These are phyloP conservation scores for Tubosaeta sp. DNA, from an alignment of 768 basidiomycete species.

Conservation along the genomic window DNA sequence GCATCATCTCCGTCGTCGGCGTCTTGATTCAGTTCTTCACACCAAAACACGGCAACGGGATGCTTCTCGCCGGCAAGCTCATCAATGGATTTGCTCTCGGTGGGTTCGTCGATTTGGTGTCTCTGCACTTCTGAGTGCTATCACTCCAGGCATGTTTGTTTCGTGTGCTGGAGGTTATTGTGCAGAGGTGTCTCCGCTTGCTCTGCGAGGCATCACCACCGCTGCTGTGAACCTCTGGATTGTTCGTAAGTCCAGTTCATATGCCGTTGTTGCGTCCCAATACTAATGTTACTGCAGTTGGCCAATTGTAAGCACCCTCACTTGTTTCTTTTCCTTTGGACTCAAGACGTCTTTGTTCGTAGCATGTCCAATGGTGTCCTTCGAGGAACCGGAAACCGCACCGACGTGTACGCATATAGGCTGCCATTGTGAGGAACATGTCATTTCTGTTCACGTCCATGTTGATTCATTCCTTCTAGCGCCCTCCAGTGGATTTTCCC, in stretches of 20 bases:
- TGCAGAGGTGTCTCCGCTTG: constrained; percentile 28
- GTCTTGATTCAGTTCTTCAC: constrained; percentile 24
- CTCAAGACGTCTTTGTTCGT: not conserved
- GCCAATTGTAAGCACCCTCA: constrained; percentile 17
- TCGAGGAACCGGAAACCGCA: constrained; percentile 19
- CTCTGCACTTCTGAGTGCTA: not conserved
- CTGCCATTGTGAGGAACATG: constrained; percentile 22
- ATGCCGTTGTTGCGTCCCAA: not conserved
- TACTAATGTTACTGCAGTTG: constrained; percentile 11
- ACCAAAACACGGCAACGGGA: constrained; percentile 20
- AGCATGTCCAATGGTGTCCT: constrained; percentile 27
- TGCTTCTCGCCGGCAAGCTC: constrained; percentile 24
- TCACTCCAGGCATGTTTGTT: constrained; percentile 18
- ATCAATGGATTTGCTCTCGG: constrained; percentile 26
- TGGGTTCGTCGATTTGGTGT: not conserved
- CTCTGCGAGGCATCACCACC: constrained; percentile 23
- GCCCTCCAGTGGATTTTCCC: constrained; percentile 35
- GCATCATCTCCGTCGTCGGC: constrained; percentile 16
- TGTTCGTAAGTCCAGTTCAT: constrained; percentile 10
- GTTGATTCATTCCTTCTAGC: not conserved
- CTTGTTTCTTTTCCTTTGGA: not conserved
- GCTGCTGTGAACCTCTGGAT: constrained; percentile 26
- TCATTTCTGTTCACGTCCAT: not conserved
- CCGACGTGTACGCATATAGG: constrained; percentile 22
- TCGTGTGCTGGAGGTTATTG: constrained; percentile 24